Base-by-base conservation (phyloP, 495 filamentous ascomycete genomes). In the Talaromyces liani region DNA sequence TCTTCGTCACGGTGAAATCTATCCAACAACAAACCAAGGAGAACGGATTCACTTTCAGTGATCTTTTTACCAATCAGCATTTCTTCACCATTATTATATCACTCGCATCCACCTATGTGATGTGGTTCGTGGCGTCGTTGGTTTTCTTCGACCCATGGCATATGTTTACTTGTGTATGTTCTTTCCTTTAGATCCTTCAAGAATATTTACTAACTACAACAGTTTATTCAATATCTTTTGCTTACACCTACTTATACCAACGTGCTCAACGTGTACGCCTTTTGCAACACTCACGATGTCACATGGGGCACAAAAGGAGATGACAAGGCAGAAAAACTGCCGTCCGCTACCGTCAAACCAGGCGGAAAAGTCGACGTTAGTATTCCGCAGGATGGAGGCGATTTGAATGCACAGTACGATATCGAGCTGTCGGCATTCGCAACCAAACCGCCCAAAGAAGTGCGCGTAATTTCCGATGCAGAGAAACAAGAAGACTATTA, bases 131-230 rank as follows among this genome's bases (percentile, higher is more conserved):
- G 45, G 88, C 91, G 4, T 96, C 92, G 12, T 84, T 99, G 65
- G 82, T 98, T 67, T 98, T 98, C 85, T 87, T 99, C 75, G 95
- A 99, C 72, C 95, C 95, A 2, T 99, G 93, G 93, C 95, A 99
- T 75, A 96, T 99, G 91, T 84, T 97, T 77, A 98, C 94, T 29
- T 91, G 85, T 36, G 82, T 84, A 73, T 69, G 78, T 76, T 39
- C 27, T 1, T 20, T 31, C 33, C 29, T 27, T 22, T 10, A 18
- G 9, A 22, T 51, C 57, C 33, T 54, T 41, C 55, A 18, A 47
- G 55, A 8, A 65, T 70, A 67, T 72, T 61, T 22, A 18, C 61
- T 56, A 14, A 2, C 31, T 34, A 31, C 10, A 47, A 39, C 64
- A 85, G 82, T 92, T 97, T 75, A 78, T 97, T 56, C 95, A 99